Evolutionary conservation across 371 early-diverging fungal species (phyloP), one percentile per base, ranked within the genome.

Genomic region (Lichtheimia ramosa): DNA sequence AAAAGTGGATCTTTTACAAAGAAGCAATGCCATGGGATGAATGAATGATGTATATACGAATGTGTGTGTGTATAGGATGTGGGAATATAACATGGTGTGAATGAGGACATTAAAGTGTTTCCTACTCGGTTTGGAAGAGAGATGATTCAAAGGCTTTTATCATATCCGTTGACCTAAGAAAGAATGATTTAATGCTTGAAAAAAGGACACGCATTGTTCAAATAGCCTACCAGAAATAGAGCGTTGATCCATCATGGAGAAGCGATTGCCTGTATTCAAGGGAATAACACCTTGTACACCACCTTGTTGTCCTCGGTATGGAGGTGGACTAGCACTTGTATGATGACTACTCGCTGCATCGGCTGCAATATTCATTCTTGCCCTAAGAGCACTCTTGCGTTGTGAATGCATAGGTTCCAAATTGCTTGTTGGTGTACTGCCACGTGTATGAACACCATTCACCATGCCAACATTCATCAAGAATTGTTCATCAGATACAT

Each of bases 351-450:
- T 70, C n/a, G 76, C 76, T 48, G 78, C 78, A 56, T 79, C 79
- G 1, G 79, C 79, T 42, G 79, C 79, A 53, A 79, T 79, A 51
- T 73, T 79, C 66, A 68, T 66, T 14, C 79, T 64, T 14, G 79
- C 79, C 20, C 68, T 67, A n/a, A 73, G 27, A 4, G 79, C 79
- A 60, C 75, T 75, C 43, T 57, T 57, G 54, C 77, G 66, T 54
- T 77, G 77, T 15, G 65, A 73, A 49, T 70, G 71, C 66, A 65
- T 59, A 10, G 69, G 49, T 52, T 62, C 65, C 28, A 58, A 50
- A 8, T 34, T 34, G 10, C 34, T 34, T n/a, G 59, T 59, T 12
- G 65, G 61, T 49, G 65, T 65, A 14, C 51, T 43, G 16, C 63
- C 59, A 24, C 65, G 56, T 14, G 43, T 58, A 14, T 42, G 48